Percentiles rank a stretch among this genome's conserved stretches.
phyloP scores from a whole-genome alignment of 768 basidiomycete species.

The Lentinus tigrinus region DNA sequence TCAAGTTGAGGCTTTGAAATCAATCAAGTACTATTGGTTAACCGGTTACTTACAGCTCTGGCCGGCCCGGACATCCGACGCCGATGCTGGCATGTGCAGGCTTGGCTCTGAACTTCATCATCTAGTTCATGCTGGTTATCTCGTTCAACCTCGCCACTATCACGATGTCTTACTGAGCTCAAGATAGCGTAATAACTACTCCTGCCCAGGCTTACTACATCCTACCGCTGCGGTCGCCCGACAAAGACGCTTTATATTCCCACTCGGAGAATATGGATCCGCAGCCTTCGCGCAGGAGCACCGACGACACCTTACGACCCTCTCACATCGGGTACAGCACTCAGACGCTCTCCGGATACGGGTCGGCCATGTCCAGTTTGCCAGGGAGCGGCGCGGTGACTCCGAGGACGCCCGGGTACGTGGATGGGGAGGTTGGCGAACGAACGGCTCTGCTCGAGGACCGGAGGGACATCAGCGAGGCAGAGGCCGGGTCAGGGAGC shows the following conservation, averaged over 20 bases:
- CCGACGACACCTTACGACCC: not conserved
- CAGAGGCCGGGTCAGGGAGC: constrained; percentile 5
- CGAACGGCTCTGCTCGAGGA: constrained; percentile 11
- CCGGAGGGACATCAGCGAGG: not conserved
- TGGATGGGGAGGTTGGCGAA: constrained; percentile 6
- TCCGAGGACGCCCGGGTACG: constrained; percentile 13
- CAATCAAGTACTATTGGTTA: no score
- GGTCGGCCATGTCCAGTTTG: constrained; percentile 11
- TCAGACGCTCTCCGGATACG: constrained; percentile 12
- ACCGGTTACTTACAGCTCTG: no score
- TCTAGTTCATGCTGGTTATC: not conserved
- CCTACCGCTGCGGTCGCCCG: not conserved
- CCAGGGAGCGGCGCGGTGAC: constrained; percentile 20
- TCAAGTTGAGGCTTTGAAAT: no score
- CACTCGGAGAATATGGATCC: no score
- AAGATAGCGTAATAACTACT: not conserved
- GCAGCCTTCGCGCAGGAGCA: not conserved
- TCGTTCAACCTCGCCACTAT: not conserved
- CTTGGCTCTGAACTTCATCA: not conserved
- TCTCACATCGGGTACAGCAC: constrained; percentile 4
- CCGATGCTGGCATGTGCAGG: not conserved
- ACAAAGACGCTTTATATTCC: no score
- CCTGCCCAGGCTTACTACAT: not conserved
- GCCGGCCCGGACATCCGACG: not conserved
- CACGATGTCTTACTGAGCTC: not conserved